Percentiles rank a stretch among this genome's conserved stretches.
Conservation (phyloP, 177 flowering plant genomes). For the Tripterygium wilfordii region DNA sequence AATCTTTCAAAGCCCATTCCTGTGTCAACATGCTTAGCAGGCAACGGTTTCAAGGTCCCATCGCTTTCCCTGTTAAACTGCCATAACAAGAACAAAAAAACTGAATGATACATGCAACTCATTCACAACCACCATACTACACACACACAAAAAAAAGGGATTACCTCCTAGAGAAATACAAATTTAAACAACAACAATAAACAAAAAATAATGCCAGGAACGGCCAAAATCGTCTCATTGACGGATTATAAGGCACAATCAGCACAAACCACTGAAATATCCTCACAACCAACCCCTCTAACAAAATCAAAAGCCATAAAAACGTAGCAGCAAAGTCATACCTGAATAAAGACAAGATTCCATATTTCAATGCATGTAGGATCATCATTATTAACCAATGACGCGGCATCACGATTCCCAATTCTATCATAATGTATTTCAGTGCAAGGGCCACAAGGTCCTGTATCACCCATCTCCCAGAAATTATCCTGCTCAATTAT, state of each 20-base stretch:
- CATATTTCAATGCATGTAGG: slow-evolving; percentile 99
- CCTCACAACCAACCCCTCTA: too few relatives aligned
- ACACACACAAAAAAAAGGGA: too few relatives aligned
- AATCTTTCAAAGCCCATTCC: slow-evolving; percentile 98
- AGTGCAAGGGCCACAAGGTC: slow-evolving; percentile 98
- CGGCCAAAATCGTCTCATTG: too few relatives aligned
- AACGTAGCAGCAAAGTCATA: slow-evolving; percentile 9
- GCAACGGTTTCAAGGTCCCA: slow-evolving; percentile 78
- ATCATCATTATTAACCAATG: slow-evolving; percentile 89
- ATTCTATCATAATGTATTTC: slow-evolving; percentile 95
- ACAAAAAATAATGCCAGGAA: too few relatives aligned
- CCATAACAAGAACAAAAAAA: too few relatives aligned
- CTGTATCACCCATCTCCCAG: slow-evolving; percentile 99
- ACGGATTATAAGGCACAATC: too few relatives aligned
- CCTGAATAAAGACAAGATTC: slow-evolving; percentile 99
- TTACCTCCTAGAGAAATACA: too few relatives aligned
- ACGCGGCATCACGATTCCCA: slow-evolving; percentile 79
- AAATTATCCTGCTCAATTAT: slow-evolving; percentile 71
- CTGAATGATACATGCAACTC: too few relatives aligned
- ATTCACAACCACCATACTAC: too few relatives aligned
- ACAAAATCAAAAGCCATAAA: too few relatives aligned
- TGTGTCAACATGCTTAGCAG: slow-evolving; percentile 98
- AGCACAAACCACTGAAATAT: too few relatives aligned
- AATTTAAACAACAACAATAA: too few relatives aligned
- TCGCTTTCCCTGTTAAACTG: slow-evolving; percentile 95